These are phyloP conservation scores for Ganoderma lingzhi DNA, from an alignment of 1,284 basidiomycete species.

Conservation along the genomic window DNA sequence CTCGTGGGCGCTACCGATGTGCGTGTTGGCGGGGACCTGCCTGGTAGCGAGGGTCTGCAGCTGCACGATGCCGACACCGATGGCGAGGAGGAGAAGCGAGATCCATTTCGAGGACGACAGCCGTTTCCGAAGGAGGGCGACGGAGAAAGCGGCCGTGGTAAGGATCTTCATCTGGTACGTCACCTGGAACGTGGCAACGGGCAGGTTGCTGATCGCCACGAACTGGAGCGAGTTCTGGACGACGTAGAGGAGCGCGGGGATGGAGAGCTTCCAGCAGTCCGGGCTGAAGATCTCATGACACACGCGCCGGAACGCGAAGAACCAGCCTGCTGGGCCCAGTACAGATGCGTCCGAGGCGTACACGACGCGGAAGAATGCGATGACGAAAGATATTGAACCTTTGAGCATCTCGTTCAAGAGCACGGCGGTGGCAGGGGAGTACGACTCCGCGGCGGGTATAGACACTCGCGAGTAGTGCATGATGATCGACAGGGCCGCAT, in stretches of 20 bases:
- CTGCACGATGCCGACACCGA: constrained; percentile 94
- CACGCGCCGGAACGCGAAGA: constrained; percentile 58
- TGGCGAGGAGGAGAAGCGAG: constrained; percentile 84
- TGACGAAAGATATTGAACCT: constrained; percentile 86
- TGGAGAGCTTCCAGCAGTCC: constrained; percentile 97
- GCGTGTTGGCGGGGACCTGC: constrained; percentile 41
- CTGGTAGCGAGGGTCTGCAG: constrained; percentile 69
- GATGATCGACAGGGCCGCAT: constrained; percentile 93
- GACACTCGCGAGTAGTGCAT: constrained; percentile 97
- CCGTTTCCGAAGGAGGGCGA: constrained; percentile 86
- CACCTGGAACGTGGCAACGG: constrained; percentile 95
- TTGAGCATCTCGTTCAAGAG: constrained; percentile 95
- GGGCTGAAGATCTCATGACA: constrained; percentile 72
- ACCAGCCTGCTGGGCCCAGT: constrained; percentile 38
- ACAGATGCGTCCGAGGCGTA: constrained; percentile 39
- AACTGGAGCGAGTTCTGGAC: constrained; percentile 98
- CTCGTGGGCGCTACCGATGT: constrained; percentile 46
- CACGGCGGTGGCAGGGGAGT: constrained; percentile 94
- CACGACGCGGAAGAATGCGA: constrained; percentile 60
- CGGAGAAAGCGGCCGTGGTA: constrained; percentile 95
- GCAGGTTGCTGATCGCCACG: constrained; percentile 91
- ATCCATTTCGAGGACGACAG: constrained; percentile 84
- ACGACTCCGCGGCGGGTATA: constrained; percentile 76
- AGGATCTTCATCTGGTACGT: constrained; percentile 99
- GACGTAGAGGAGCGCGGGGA: constrained; percentile 96